Evolutionary conservation across 495 filamentous ascomycete genomes (phyloP).

Genomic region (Xylaria palmicola): DNA sequence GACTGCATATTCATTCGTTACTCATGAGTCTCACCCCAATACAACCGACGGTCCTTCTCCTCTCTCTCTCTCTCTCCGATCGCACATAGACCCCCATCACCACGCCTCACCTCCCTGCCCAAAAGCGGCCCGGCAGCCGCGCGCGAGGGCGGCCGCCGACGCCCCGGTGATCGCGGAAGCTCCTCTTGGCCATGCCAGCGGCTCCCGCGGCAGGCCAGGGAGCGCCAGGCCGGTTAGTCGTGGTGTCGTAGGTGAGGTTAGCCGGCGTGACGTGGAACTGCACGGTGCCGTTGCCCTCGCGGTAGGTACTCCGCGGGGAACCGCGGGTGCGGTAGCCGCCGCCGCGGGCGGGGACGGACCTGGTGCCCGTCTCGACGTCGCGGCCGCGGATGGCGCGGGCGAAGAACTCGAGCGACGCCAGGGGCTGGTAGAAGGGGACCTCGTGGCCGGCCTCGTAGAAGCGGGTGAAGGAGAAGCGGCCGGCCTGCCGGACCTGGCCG

Average conservation of each 20-base stretch:
- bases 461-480: constrained; percentile 61
- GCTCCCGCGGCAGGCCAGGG: constrained; percentile 17
- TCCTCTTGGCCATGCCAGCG: constrained; percentile 27
- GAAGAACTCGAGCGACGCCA: constrained; percentile 60
- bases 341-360: constrained; percentile 28
- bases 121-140: background rate
- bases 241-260: constrained; percentile 56
- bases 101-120: background rate
- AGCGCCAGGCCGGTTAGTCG: constrained; percentile 44
- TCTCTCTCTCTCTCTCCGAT: background rate
- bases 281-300: constrained; percentile 59
- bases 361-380: constrained; percentile 64
- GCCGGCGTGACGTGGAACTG: constrained; percentile 47
- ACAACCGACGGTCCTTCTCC: background rate
- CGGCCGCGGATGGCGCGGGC: constrained; percentile 53
- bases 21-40: background rate
- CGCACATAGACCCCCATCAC: background rate
- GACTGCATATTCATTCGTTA: background rate
- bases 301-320: constrained; percentile 49
- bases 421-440: constrained; percentile 69
- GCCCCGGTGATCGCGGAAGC: constrained; percentile 15
- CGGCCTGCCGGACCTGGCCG: constrained; percentile 63
- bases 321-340: constrained; percentile 49
- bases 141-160: constrained; percentile 3
- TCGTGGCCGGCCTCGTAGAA: constrained; percentile 68